A percentile compares a stretch with the other conserved stretches of the same genome.
Conservation (phyloP, 2,329 filamentous ascomycete genomes). For the Lithohypha guttulata region DNA sequence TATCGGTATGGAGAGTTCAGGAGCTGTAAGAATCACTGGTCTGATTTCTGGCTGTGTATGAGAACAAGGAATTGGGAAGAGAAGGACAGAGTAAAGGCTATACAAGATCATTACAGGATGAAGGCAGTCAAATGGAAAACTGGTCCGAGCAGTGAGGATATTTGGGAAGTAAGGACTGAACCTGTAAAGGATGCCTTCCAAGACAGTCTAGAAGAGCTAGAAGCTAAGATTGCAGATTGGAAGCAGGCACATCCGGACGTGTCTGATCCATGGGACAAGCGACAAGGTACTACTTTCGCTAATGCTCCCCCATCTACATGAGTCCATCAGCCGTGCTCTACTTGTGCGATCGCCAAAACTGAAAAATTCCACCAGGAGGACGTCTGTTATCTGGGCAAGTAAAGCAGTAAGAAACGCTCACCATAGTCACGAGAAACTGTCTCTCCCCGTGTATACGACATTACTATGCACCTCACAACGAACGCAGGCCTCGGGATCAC, state of each 20-base stretch:
- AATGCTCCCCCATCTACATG: constrained; percentile 2
- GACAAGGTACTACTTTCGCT: constrained; percentile 7
- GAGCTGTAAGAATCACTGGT: constrained; percentile 74
- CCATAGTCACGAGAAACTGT: too few relatives aligned
- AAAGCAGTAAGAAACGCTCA: too few relatives aligned
- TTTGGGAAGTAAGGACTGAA: constrained; percentile 67
- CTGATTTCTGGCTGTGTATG: constrained; percentile 98
- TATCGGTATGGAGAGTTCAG: constrained; percentile 75
- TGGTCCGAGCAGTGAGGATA: constrained; percentile 71
- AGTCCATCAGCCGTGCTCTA: too few relatives aligned
- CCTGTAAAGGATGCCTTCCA: constrained; percentile 44
- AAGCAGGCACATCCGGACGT: constrained; percentile 29
- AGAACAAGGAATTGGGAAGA: constrained; percentile 56
- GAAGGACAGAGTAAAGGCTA: constrained; percentile 46
- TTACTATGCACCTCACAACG: too few relatives aligned
- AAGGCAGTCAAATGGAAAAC: constrained; percentile 57
- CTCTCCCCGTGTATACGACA: too few relatives aligned
- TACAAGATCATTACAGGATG: constrained; percentile 57
- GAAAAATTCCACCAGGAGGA: too few relatives aligned
- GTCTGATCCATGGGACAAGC: constrained; percentile 16
- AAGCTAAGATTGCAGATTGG: constrained; percentile 32
- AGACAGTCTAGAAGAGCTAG: constrained; percentile 34
- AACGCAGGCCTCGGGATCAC: too few relatives aligned
- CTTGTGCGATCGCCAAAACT: too few relatives aligned
- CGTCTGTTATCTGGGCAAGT: too few relatives aligned